A percentile compares a stretch with the other conserved stretches of the same genome.
phyloP scores from a whole-genome alignment of 352 stramenopile species.

The Pythium utonaiense region DNA sequence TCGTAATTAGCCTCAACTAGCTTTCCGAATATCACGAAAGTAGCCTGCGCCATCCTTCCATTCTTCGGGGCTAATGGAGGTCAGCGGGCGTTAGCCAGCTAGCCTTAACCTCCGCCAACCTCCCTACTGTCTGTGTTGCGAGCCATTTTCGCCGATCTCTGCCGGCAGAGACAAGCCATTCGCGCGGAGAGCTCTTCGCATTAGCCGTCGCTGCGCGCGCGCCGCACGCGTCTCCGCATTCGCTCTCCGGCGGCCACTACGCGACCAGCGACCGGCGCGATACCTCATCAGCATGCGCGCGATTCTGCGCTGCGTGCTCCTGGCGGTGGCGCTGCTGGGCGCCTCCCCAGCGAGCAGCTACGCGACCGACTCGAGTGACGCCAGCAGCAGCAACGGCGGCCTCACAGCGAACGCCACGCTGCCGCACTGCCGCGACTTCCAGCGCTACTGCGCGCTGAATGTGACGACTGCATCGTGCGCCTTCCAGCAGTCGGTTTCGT shows the following conservation, averaged over 20 bases:
- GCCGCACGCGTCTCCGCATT: not conserved
- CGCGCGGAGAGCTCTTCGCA: not conserved
- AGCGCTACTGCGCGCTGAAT: slow-evolving; percentile 41
- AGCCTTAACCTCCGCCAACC: not conserved
- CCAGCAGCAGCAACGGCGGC: too few relatives aligned
- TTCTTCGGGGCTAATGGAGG: not conserved
- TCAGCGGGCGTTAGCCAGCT: not conserved
- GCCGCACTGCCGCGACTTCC: slow-evolving; percentile 45
- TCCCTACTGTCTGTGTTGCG: not conserved
- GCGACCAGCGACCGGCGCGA: not conserved
- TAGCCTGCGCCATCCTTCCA: not conserved
- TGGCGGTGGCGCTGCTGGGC: not conserved
- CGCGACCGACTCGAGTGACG: too few relatives aligned
- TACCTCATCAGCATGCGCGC: not conserved
- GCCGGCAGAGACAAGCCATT: not conserved
- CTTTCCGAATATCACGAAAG: not conserved
- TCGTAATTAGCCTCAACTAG: not conserved
- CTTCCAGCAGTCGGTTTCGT: slow-evolving; percentile 40
- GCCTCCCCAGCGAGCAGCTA: not conserved
- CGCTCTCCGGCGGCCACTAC: too few relatives aligned
- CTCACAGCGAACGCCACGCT: not conserved
- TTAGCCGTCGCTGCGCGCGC: too few relatives aligned
- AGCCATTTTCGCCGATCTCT: not conserved
- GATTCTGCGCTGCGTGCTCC: not conserved
- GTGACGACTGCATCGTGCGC: slow-evolving; percentile 47